Evolutionary conservation across 2,329 filamentous ascomycete species (phyloP).

Genomic region (Dactylellina cionopaga): DNA sequence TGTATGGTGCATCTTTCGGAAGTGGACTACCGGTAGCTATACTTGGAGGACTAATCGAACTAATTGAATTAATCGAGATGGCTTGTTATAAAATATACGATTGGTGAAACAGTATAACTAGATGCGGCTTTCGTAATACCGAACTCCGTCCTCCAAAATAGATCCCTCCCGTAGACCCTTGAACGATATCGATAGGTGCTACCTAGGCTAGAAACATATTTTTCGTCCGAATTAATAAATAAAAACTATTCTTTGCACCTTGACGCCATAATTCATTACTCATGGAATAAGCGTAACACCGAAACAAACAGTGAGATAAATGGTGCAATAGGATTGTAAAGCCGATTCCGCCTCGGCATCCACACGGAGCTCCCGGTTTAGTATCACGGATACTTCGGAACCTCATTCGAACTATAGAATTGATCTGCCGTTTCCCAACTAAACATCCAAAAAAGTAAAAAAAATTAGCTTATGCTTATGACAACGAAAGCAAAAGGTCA

Average conservation of each 20-base stretch:
- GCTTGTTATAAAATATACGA: no score
- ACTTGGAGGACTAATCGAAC: no score
- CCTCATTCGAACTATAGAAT: constrained; percentile 35
- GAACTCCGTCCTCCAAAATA: neutral
- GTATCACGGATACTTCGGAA: constrained; percentile 40
- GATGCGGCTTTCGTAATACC: constrained; percentile 5
- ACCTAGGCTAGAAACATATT: no score
- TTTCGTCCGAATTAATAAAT: neutral
- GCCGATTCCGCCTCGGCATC: neutral
- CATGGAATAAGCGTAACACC: neutral
- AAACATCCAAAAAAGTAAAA: neutral
- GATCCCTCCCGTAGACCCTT: neutral
- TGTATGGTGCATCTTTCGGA: no score
- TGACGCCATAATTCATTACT: neutral
- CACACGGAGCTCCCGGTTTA: no score
- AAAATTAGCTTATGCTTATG: no score
- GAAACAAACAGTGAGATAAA: neutral
- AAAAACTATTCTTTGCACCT: neutral
- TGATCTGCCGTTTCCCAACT: constrained; percentile 35
- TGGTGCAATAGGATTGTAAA: neutral
- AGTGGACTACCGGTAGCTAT: no score
- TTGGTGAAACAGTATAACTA: neutral
- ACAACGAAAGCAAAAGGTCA: neutral
- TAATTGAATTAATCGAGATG: no score
- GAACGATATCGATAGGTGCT: neutral